Evolutionary conservation across 83 land plant genomes (phyloP), one percentile per base, ranked within the genome.

Genomic region (Diphasiastrum complanatum): DNA sequence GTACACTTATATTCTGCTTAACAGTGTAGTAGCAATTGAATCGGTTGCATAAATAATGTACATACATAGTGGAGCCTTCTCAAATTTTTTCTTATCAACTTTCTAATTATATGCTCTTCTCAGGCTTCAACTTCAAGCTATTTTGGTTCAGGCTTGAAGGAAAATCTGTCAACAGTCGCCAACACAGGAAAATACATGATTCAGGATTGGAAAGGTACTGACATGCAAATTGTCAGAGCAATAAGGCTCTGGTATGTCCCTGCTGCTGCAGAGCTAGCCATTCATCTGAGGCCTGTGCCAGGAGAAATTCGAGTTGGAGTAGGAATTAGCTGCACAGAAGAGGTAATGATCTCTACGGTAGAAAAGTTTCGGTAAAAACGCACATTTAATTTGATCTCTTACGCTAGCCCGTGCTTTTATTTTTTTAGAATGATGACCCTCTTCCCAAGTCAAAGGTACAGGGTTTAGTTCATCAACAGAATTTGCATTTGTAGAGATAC

Each of bases 191-290:
- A n/a, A 6, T 84, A 85, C 65, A 81, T 83, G 2, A 81, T 85
- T 50, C 93, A 89, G 65, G 96, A 89, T 57, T 83, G 83, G 63
- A 85, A 83, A 47, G 96, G 83, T 2, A 78, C 81, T 24, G 91
- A 89, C 68, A 77, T 85, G 26, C 91, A 83, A 11, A 83, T 89
- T 2, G 81, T 89, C 22, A 68, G 87, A 51, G 83, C 91, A 14
- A 83, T 89, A 33, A 79, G 96, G 35, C 78, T 89, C 5, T 89
- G 96, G 96, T 89, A 80, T 58, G 56, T 81, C 20, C 85, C 96
- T 2, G 64, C 76, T 16, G 91, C 74, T 1, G 82, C 85, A 22
- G 96, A 89, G 51, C 5, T 80, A 36, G 43, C 87, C 4, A 34
- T 89, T 38, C 83, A 76, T 53, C 76, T 89, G 56, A 78, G 73